phyloP scores from a whole-genome alignment of 352 stramenopile species.

The Phytophthora syringae region DNA sequence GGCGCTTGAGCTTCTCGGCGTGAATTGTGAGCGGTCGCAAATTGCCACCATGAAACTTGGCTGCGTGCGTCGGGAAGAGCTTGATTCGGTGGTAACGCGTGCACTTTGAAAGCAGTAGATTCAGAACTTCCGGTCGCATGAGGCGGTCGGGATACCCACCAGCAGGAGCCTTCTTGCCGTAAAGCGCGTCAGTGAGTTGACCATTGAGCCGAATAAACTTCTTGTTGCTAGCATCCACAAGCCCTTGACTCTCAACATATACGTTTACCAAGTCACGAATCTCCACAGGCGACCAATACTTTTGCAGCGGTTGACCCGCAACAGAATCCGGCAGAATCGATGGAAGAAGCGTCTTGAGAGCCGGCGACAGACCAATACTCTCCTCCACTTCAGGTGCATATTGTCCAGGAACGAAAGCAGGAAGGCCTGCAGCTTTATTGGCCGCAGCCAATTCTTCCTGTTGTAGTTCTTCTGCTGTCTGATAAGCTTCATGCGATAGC shows the following conservation, averaged over 20 bases:
- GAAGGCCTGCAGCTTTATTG: constrained; percentile 43
- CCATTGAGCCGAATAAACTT: constrained; percentile 76
- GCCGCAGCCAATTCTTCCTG: constrained; percentile 49
- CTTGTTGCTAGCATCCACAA: constrained; percentile 68
- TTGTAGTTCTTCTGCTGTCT: constrained; percentile 61
- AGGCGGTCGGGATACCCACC: constrained; percentile 71
- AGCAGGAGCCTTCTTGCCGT: constrained; percentile 63
- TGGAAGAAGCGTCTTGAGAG: constrained; percentile 61
- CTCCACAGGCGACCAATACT: constrained; percentile 58
- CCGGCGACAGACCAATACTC: constrained; percentile 59
- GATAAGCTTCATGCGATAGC: constrained; percentile 55
- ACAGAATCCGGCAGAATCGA: constrained; percentile 28
- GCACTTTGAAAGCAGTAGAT: constrained; percentile 65
- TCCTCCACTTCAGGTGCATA: constrained; percentile 74
- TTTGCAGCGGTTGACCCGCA: constrained; percentile 41
- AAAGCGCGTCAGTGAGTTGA: constrained; percentile 74
- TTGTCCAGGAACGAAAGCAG: constrained; percentile 62
- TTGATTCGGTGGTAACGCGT: constrained; percentile 73
- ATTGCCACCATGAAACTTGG: constrained; percentile 62
- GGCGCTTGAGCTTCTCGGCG: constrained; percentile 72
- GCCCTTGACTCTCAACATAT: constrained; percentile 63
- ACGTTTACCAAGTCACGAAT: constrained; percentile 64
- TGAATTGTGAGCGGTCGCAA: constrained; percentile 72
- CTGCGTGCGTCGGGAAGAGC: constrained; percentile 73
- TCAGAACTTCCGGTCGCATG: constrained; percentile 59